Evolutionary conservation across 1,139 yeast species (phyloP), one percentile per base, ranked within the genome.

Genomic region (Yamadazyma dushanensis): DNA sequence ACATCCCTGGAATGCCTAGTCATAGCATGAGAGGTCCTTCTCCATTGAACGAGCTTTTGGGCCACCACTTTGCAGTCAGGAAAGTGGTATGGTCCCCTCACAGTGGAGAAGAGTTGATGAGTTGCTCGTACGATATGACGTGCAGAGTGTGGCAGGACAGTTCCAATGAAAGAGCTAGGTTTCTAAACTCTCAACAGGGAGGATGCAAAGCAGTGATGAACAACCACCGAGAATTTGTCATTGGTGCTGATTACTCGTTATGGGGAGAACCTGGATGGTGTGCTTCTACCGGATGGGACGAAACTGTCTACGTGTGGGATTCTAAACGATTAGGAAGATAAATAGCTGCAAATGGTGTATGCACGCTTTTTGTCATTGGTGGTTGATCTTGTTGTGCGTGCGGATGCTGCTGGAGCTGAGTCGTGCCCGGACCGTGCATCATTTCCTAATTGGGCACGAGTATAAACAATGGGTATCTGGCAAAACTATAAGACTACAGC

Each of bases 241-340:
- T 86, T 46, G 97, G 95, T n/a, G 83, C 92, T 45, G 97, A 92
- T 60, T 92, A 96, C 83, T 83, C 95, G 48, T 63, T 92, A 37
- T 92, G 97, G 97, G 97, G 97, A 8, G 81, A 83, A 46, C 95
- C 94, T 3, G 97, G 97, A 1, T 90, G 95, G 88, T 90, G 84
- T 14, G 95, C 95, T 8, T 80, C 96, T 16, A 83, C 92, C 0
- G 96, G 96, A 1, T 92, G 97, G 96, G 98, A 92, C 62, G 96
- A 92, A 53, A 88, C 86, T 84, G 83, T 89, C 8, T 81, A 83
- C 53, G 73, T 92, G n/a, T 92, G 96, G 95, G 89, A 85, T 50
- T 73, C 81, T 4, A 74, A 78, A 49, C 54, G 78, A 37, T 33
- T 66, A 6, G 9, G 8, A 18, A 21, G 6, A 13, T 21, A 6